Evolutionary conservation across 139 green algal species (phyloP).

Genomic region (Chlorella vulgaris): DNA sequence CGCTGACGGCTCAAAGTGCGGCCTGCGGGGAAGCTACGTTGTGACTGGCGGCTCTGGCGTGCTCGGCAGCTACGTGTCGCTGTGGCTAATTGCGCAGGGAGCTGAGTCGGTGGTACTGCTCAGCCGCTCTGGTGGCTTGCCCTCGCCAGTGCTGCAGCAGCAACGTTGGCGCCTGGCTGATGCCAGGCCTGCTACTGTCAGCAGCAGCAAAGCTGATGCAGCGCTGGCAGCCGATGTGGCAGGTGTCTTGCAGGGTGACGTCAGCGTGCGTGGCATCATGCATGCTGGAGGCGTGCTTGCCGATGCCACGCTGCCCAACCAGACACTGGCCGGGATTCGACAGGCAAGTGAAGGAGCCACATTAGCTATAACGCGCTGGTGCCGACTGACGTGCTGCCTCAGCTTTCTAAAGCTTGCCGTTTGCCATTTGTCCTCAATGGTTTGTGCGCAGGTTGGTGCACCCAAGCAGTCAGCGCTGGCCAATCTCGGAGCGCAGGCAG

Average conservation of each 20-base stretch:
- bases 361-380: not conserved
- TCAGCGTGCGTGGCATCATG: constrained; percentile 41
- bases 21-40: not conserved
- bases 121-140: constrained; percentile 30
- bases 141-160: not conserved
- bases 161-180: not conserved
- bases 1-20: not conserved
- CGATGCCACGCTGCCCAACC: constrained; percentile 70
- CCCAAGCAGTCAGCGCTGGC: constrained; percentile 54
- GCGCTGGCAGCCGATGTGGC: not conserved
- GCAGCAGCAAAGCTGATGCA: constrained; percentile 14
- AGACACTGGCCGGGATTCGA: constrained; percentile 37
- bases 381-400: no score
- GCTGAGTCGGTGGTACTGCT: constrained; percentile 3
- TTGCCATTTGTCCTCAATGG: not conserved
- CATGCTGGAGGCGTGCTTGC: constrained; percentile 79
- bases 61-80: constrained; percentile 18
- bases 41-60: constrained; percentile 42
- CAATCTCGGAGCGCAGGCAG: not conserved
- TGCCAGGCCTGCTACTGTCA: not conserved
- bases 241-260: not conserved
- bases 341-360: not conserved
- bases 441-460: constrained; percentile 25
- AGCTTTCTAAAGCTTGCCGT: not conserved
- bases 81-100: constrained; percentile 36